A percentile compares a stretch with the other conserved stretches of the same genome.
Conservation (phyloP, 169 alveolate genomes). For the Amoebophrya sp. region DNA sequence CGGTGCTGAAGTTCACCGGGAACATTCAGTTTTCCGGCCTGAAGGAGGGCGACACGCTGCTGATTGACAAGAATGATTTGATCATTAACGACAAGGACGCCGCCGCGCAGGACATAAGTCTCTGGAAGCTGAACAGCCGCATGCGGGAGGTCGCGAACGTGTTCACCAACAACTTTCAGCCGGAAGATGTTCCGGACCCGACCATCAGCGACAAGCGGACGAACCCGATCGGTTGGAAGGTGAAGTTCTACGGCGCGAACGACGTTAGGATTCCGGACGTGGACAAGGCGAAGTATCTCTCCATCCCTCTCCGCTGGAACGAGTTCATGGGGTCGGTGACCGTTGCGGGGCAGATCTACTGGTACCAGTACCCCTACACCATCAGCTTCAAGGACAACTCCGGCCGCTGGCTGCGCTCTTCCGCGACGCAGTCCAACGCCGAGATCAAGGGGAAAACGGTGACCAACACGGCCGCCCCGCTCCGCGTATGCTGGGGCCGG, state of each 20-base stretch:
- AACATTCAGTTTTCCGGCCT: neutral
- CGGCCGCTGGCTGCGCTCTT: constrained; percentile 7
- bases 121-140: neutral
- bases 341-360: neutral
- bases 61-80: neutral
- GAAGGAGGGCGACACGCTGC: constrained; percentile 5
- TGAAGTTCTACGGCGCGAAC: no score
- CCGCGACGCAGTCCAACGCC: neutral
- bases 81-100: neutral
- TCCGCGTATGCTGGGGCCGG: constrained; percentile 16
- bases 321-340: neutral
- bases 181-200: neutral
- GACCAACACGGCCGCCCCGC: neutral
- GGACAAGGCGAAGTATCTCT: neutral
- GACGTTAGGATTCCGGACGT: neutral
- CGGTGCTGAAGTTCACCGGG: neutral
- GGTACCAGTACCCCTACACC: neutral
- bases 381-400: neutral
- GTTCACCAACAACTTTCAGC: neutral
- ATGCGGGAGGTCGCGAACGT: neutral
- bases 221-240: neutral
- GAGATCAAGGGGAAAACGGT: neutral
- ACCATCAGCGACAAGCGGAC: neutral
- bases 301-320: neutral
- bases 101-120: neutral